phyloP scores from a whole-genome alignment of 2,329 filamentous ascomycete species.

The Ceratocystis papillata region DNA sequence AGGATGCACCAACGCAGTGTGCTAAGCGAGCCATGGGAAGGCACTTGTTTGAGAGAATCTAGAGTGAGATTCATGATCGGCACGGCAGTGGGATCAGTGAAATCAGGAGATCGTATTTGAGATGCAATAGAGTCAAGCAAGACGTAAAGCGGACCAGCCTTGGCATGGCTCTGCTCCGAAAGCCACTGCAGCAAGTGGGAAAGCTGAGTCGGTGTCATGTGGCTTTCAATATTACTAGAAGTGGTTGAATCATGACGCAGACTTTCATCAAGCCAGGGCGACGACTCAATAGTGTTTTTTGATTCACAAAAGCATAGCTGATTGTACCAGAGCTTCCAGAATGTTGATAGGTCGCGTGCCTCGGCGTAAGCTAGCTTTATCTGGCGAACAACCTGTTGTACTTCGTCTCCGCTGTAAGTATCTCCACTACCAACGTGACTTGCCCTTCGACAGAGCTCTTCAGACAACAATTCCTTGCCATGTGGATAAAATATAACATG shows the following conservation, averaged over 20 bases:
- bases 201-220: slow-evolving; percentile 39
- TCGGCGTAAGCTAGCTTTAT: slow-evolving; percentile 37
- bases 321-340: slow-evolving; percentile 39
- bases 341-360: slow-evolving; percentile 39
- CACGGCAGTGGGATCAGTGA: slow-evolving; percentile 35
- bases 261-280: slow-evolving; percentile 30
- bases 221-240: slow-evolving; percentile 32
- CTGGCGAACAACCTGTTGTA: slow-evolving; percentile 26
- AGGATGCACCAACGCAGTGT: slow-evolving; percentile 37
- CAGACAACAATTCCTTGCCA: slow-evolving; percentile 32
- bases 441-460: slow-evolving; percentile 33
- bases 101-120: slow-evolving; percentile 36
- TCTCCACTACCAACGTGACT: slow-evolving; percentile 22
- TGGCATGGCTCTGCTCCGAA: slow-evolving; percentile 30
- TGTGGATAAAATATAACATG: slow-evolving; percentile 38
- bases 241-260: slow-evolving; percentile 22
- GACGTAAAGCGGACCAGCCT: slow-evolving; percentile 32
- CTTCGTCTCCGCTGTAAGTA: slow-evolving; percentile 27
- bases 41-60: slow-evolving; percentile 27
- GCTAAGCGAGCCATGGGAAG: slow-evolving; percentile 29
- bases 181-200: slow-evolving; percentile 37
- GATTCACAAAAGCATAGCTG: slow-evolving; percentile 34
- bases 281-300: slow-evolving; percentile 28
- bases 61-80: slow-evolving; percentile 33
- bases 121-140: slow-evolving; percentile 37